Percentiles rank a stretch among this genome's conserved stretches.
phyloP scores from a whole-genome alignment of 1,139 yeast species.

The Dujonia santamariae region DNA sequence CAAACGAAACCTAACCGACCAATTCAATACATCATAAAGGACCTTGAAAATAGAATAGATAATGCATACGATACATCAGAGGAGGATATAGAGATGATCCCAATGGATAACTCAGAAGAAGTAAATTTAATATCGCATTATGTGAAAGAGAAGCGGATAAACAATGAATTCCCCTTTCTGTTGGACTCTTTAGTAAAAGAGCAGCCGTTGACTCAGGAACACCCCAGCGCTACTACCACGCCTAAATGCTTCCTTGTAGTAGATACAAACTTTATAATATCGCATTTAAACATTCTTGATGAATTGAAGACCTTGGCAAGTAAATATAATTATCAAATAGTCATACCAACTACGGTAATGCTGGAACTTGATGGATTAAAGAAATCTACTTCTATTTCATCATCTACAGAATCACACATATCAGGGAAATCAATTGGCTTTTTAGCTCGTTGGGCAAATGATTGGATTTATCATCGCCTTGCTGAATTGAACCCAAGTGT shows the following conservation, averaged over 20 bases:
- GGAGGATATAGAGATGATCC: constrained; percentile 50
- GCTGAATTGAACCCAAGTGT: constrained; percentile 52
- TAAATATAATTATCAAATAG: constrained; percentile 44
- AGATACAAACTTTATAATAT: constrained; percentile 76
- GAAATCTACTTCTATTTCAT: constrained; percentile 23
- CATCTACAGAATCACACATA: constrained; percentile 4
- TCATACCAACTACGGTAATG: constrained; percentile 70
- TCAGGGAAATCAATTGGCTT: constrained; percentile 42
- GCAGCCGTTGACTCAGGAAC: too few species aligned
- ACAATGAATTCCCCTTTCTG: constrained; percentile 3
- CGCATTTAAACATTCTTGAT: constrained; percentile 58
- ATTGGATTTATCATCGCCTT: constrained; percentile 69
- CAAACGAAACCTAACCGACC: constrained; percentile 15
- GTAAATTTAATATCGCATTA: constrained; percentile 44
- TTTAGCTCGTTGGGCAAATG: constrained; percentile 71
- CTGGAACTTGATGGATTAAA: constrained; percentile 82
- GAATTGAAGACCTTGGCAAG: constrained; percentile 39
- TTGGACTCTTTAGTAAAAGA: constrained; percentile 1
- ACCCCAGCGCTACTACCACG: not conserved
- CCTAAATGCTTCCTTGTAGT: constrained; percentile 39
- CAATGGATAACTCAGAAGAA: constrained; percentile 46
- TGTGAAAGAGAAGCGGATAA: constrained; percentile 18
- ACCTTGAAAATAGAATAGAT: constrained; percentile 33
- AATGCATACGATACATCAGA: constrained; percentile 19
- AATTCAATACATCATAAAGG: constrained; percentile 24